A percentile compares a stretch with the other conserved stretches of the same genome.
phyloP scores from a whole-genome alignment of 2,329 filamentous ascomycete species.

The Emydomyces testavorans region DNA sequence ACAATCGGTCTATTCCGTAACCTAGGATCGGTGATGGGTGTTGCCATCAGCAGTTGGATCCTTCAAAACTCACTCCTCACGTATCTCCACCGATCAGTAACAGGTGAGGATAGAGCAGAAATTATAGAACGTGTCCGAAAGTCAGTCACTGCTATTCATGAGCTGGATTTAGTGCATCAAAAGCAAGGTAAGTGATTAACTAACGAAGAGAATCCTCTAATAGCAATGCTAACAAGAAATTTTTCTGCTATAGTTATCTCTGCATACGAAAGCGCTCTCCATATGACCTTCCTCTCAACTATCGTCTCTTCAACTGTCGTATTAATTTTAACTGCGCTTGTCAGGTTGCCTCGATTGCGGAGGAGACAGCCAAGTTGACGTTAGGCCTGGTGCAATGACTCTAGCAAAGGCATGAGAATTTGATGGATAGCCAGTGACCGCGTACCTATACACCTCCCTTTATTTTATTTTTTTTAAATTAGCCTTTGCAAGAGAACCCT shows the following conservation, averaged over 20 bases:
- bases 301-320: conserved; percentile 28
- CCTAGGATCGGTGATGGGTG: conserved; percentile 61
- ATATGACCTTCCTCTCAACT: conserved; percentile 30
- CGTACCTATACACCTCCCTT: background rate
- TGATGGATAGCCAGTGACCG: background rate
- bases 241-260: conserved; percentile 23
- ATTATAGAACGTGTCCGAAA: conserved; percentile 41
- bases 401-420: background rate
- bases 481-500: too few species aligned
- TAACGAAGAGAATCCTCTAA: background rate
- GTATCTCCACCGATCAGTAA: conserved; percentile 49
- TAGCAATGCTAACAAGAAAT: conserved; percentile 12
- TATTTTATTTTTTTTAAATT: too few species aligned
- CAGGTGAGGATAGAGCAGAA: conserved; percentile 46
- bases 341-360: conserved; percentile 24
- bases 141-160: conserved; percentile 40
- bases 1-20: conserved; percentile 62
- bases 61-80: conserved; percentile 58
- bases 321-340: conserved; percentile 24
- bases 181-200: conserved; percentile 34
- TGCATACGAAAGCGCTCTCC: conserved; percentile 29
- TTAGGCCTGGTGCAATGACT: background rate
- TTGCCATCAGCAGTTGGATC: conserved; percentile 58
- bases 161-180: conserved; percentile 37
- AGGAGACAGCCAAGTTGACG: background rate